These are phyloP conservation scores for Didymosphaeria variabile DNA, from an alignment of 2,329 filamentous ascomycete species.

Conservation along the genomic window DNA sequence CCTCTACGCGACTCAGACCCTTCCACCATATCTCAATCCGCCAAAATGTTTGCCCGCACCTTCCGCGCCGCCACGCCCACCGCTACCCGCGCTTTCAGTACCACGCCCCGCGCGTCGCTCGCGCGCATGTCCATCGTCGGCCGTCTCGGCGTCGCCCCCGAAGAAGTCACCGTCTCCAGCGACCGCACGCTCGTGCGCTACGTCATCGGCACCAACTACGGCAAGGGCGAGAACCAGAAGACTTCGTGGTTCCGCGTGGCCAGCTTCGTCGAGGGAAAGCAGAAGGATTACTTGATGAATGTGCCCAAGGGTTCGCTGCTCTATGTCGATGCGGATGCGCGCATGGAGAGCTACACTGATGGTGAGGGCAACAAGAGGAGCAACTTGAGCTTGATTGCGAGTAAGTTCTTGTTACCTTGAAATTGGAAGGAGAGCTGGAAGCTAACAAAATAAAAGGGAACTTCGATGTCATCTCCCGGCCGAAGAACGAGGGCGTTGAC, in stretches of 20 bases:
- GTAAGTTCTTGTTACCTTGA: conserved; percentile 64
- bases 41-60: conserved; percentile 41
- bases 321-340: conserved; percentile 83
- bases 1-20: conserved; percentile 6
- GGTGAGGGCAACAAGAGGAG: conserved; percentile 72
- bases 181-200: conserved; percentile 83
- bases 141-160: conserved; percentile 81
- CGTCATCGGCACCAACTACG: conserved; percentile 73
- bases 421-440: conserved; percentile 11
- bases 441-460: conserved; percentile 34
- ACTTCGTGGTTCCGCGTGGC: conserved; percentile 88
- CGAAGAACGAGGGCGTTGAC: conserved; percentile 30
- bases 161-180: conserved; percentile 76
- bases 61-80: conserved; percentile 63
- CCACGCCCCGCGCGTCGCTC: conserved; percentile 68
- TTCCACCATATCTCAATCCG: background rate
- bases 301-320: conserved; percentile 88
- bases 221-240: conserved; percentile 73
- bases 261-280: conserved; percentile 75
- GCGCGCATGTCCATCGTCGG: conserved; percentile 89
- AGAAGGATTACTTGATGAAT: conserved; percentile 75
- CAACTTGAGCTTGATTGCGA: conserved; percentile 77
- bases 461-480: conserved; percentile 45
- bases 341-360: conserved; percentile 69
- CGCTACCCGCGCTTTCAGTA: conserved; percentile 77